Evolutionary conservation across 2,329 filamentous ascomycete species (phyloP).

Genomic region (Ophiobolus disseminans): DNA sequence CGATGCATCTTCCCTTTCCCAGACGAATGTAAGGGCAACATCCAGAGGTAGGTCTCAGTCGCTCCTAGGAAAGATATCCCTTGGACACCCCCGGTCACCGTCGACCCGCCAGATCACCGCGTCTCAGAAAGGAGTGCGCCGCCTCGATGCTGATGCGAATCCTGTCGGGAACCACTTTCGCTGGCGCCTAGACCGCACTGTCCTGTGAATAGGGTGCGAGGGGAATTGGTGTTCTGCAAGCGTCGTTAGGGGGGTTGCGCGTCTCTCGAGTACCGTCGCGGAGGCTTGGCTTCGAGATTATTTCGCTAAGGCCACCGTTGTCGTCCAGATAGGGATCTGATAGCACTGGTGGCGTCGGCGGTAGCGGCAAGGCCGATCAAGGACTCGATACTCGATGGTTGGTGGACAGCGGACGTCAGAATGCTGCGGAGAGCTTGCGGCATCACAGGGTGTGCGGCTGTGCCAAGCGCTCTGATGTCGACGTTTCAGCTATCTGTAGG

Average conservation of each 20-base stretch:
- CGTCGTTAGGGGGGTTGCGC: conserved; percentile 25
- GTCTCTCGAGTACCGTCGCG: conserved; percentile 24
- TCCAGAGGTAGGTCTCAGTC: conserved; percentile 49
- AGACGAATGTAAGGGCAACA: conserved; percentile 68
- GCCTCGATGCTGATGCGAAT: conserved; percentile 12
- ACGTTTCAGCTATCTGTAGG: conserved; percentile 33
- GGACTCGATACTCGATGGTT: conserved; percentile 27
- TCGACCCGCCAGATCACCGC: conserved; percentile 43
- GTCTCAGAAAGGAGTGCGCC: conserved; percentile 23
- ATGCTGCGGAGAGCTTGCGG: conserved; percentile 28
- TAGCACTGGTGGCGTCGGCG: conserved; percentile 30
- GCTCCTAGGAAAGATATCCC: conserved; percentile 42
- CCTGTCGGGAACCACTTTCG: conserved; percentile 11
- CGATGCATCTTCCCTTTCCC: conserved; percentile 78
- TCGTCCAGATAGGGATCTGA: conserved; percentile 30
- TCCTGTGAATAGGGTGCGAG: conserved; percentile 3
- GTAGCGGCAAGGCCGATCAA: conserved; percentile 33
- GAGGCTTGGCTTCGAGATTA: conserved; percentile 40
- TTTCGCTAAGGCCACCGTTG: conserved; percentile 47
- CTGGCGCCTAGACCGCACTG: conserved; percentile 16
- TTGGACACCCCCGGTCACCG: conserved; percentile 45
- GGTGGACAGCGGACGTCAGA: conserved; percentile 8
- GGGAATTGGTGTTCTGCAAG: conserved; percentile 12
- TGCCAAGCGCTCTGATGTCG: conserved; percentile 34
- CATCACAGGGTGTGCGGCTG: conserved; percentile 14